These are phyloP conservation scores for Sporisorium graminicola DNA, from an alignment of 1,284 basidiomycete genomes.

Conservation along the genomic window DNA sequence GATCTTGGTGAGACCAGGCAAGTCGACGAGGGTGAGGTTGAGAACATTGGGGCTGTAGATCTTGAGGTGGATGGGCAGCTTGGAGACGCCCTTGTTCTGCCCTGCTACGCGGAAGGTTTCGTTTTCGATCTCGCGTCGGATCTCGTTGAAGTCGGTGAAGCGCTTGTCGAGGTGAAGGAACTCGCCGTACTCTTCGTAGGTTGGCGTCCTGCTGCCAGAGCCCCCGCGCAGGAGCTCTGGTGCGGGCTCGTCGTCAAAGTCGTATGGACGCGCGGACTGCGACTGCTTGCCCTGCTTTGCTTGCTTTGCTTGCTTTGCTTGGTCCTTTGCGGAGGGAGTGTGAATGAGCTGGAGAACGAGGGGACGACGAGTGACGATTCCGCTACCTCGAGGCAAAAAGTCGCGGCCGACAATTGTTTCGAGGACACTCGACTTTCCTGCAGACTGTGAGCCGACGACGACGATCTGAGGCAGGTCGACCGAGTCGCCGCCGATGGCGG, in stretches of 20 bases:
- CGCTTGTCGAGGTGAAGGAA: slow-evolving; percentile 96
- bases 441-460: slow-evolving; percentile 72
- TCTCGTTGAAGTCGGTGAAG: slow-evolving; percentile 94
- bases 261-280: slow-evolving; percentile 33
- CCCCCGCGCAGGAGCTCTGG: slow-evolving; percentile 29
- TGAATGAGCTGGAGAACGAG: slow-evolving; percentile 96
- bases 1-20: slow-evolving; percentile 91
- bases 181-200: slow-evolving; percentile 86
- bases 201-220: slow-evolving; percentile 33
- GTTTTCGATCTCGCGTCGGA: slow-evolving; percentile 95
- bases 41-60: slow-evolving; percentile 96
- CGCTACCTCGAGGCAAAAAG: slow-evolving; percentile 91
- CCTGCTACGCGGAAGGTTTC: slow-evolving; percentile 98
- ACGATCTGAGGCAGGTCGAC: slow-evolving; percentile 73
- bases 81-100: slow-evolving; percentile 98
- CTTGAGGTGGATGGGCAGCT: slow-evolving; percentile 90
- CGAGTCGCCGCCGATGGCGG: slow-evolving; percentile 72
- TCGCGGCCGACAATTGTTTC: slow-evolving; percentile 82
- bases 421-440: slow-evolving; percentile 74
- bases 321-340: slow-evolving; percentile 72
- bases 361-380: slow-evolving; percentile 94
- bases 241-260: slow-evolving; percentile 29
- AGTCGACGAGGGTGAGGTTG: slow-evolving; percentile 93
- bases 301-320: slow-evolving; percentile 30
- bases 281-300: slow-evolving; percentile 24